phyloP scores from a whole-genome alignment of 2,329 filamentous ascomycete genomes.

The Aulographum hederae region DNA sequence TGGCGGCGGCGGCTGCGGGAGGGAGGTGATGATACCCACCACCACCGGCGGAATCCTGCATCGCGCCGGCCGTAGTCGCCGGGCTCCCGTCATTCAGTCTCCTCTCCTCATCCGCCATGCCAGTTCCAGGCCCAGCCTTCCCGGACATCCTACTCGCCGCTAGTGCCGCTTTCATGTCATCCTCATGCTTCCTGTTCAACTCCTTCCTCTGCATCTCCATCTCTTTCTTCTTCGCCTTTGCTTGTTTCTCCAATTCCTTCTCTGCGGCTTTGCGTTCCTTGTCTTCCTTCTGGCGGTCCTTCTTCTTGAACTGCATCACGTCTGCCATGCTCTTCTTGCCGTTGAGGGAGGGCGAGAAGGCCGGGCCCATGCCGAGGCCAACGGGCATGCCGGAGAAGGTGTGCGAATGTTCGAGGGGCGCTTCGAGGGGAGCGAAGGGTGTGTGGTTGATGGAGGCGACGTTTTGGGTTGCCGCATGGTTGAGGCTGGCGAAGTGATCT shows the following conservation, averaged over 20 bases:
- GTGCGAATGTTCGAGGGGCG: constrained; percentile 9
- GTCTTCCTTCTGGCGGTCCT: constrained; percentile 50
- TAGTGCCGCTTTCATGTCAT: constrained; percentile 1
- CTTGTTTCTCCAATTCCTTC: constrained; percentile 39
- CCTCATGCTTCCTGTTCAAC: constrained; percentile 12
- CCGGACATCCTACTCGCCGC: background rate
- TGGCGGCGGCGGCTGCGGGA: too few relatives aligned
- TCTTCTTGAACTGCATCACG: constrained; percentile 39
- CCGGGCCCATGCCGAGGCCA: constrained; percentile 10
- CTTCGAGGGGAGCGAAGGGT: constrained; percentile 13
- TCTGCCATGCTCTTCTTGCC: constrained; percentile 5
- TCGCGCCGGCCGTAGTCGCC: constrained; percentile 27
- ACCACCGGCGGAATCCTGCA: constrained; percentile 19
- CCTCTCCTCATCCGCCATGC: constrained; percentile 9
- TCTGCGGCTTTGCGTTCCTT: constrained; percentile 38
- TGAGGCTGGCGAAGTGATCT: constrained; percentile 37
- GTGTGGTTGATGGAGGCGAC: constrained; percentile 14
- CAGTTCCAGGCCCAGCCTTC: too few relatives aligned
- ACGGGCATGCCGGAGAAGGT: constrained; percentile 12
- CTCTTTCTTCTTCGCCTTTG: constrained; percentile 20
- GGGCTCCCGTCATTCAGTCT: constrained; percentile 31
- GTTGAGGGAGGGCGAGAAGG: constrained; percentile 6
- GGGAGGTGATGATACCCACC: constrained; percentile 2
- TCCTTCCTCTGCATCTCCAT: constrained; percentile 26
- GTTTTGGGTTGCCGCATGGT: constrained; percentile 49